Conservation (phyloP, 2,329 filamentous ascomycete genomes). For the Paradendryphiella salina region DNA sequence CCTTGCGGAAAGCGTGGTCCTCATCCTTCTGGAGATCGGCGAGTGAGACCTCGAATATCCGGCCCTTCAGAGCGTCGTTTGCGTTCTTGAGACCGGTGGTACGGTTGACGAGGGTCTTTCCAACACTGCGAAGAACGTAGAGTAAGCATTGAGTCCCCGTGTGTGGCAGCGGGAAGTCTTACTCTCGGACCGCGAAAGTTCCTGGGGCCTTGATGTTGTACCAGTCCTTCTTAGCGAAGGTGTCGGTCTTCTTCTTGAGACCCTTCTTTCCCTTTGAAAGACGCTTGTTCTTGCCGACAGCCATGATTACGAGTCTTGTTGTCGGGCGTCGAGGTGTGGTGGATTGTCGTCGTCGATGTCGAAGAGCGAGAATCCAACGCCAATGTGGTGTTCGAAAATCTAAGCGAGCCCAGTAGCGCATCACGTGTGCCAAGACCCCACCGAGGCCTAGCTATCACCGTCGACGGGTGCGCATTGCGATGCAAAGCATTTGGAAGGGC, state of each 20-base stretch:
- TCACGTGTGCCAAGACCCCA: constrained; percentile 16
- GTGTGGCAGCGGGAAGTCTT: constrained; percentile 54
- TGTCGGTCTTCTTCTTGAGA: constrained; percentile 99
- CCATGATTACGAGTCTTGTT: constrained; percentile 68
- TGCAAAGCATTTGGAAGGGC: neutral
- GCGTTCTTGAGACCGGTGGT: constrained; percentile 99
- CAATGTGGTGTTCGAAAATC: constrained; percentile 15
- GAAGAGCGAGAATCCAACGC: constrained; percentile 15
- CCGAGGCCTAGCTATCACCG: neutral
- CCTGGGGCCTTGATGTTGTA: constrained; percentile 98
- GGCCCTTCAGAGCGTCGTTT: constrained; percentile 98
- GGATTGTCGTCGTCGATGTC: constrained; percentile 39
- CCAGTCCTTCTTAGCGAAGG: constrained; percentile 99
- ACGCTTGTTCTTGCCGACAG: constrained; percentile 99
- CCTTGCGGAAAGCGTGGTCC: constrained; percentile 99
- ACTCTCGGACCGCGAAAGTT: constrained; percentile 96
- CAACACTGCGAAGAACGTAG: constrained; percentile 69
- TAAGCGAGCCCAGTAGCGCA: constrained; percentile 13
- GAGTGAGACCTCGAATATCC: constrained; percentile 98
- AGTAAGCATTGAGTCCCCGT: constrained; percentile 34
- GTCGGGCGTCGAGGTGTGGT: constrained; percentile 38
- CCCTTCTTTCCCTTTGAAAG: constrained; percentile 99
- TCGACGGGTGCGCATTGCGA: neutral
- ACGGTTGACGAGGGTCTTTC: constrained; percentile 99
- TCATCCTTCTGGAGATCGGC: constrained; percentile 99